Conservation (phyloP, 164 flowering plant genomes). For the Nelumbo lutea region DNA sequence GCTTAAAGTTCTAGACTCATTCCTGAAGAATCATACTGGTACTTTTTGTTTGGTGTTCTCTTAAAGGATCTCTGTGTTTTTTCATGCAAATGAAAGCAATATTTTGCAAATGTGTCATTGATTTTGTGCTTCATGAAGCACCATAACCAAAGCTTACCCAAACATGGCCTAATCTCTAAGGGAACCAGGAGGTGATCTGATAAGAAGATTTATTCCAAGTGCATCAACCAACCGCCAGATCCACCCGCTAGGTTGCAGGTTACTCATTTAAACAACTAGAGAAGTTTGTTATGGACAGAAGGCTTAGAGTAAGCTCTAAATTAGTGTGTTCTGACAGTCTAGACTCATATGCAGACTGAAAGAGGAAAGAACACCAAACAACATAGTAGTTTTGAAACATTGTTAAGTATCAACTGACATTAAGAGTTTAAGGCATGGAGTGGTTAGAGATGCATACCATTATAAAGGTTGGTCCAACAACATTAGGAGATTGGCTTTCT, state of each 20-base stretch:
- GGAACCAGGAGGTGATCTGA: no score
- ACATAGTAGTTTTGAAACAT: neutral
- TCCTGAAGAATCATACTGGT: no score
- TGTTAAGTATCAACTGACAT: neutral
- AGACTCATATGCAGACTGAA: neutral
- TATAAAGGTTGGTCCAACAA: neutral
- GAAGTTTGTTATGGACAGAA: neutral
- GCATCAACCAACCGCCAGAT: neutral
- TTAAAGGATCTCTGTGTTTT: no score
- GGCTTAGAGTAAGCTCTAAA: neutral
- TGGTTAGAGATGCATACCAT: neutral
- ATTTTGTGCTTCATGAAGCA: no score
- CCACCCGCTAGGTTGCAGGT: neutral
- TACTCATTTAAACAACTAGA: neutral
- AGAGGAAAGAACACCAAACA: neutral
- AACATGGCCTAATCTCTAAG: no score
- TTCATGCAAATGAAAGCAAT: no score
- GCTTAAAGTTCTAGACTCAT: no score
- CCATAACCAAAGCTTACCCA: no score
- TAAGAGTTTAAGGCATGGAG: neutral
- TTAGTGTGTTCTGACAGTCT: neutral
- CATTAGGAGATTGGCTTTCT: no score
- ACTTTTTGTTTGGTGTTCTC: no score
- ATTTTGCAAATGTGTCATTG: no score
- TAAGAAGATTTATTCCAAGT: neutral